Evolutionary conservation across 2,329 filamentous ascomycete species (phyloP).

Genomic region (Neurospora sp.): DNA sequence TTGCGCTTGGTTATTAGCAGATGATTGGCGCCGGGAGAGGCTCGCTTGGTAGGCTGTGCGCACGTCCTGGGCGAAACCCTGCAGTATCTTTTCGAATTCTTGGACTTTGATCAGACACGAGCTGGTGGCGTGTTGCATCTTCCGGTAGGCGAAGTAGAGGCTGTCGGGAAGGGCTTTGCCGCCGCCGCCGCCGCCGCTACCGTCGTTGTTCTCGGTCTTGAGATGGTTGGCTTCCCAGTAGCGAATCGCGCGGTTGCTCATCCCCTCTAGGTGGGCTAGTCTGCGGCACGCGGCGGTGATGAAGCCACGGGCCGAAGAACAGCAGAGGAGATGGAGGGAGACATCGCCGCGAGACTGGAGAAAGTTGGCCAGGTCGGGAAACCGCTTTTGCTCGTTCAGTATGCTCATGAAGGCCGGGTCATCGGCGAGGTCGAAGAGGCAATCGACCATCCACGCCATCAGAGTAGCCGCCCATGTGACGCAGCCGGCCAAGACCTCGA

Average conservation of each 20-base stretch:
- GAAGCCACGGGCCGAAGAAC: slow-evolving; percentile 64
- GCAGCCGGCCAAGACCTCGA: slow-evolving; percentile 62
- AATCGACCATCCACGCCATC: slow-evolving; percentile 50
- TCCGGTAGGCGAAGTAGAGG: slow-evolving; percentile 47
- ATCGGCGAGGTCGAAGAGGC: slow-evolving; percentile 44
- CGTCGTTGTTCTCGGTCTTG: slow-evolving; percentile 32
- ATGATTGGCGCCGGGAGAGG: slow-evolving; percentile 25
- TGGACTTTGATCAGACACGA: slow-evolving; percentile 45
- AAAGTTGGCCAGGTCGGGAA: slow-evolving; percentile 39
- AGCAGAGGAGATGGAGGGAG: slow-evolving; percentile 55
- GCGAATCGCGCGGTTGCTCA: slow-evolving; percentile 38
- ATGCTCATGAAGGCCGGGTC: slow-evolving; percentile 41
- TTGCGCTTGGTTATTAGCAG: slow-evolving; percentile 34
- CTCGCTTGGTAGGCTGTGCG: slow-evolving; percentile 38
- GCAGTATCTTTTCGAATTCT: slow-evolving; percentile 54
- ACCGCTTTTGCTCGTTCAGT: slow-evolving; percentile 33
- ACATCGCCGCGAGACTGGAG: slow-evolving; percentile 46
- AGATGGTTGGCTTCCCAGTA: slow-evolving; percentile 36
- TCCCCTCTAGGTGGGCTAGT: slow-evolving; percentile 44
- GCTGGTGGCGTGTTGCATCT: slow-evolving; percentile 40
- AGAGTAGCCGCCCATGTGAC: slow-evolving; percentile 72
- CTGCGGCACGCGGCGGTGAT: slow-evolving; percentile 59
- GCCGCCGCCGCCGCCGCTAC: slow-evolving; percentile 23
- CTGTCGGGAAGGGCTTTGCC: slow-evolving; percentile 35
- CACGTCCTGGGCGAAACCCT: slow-evolving; percentile 36